Evolutionary conservation across 2,329 filamentous ascomycete species (phyloP), one percentile per base, ranked within the genome.

Genomic region (Penicillium psychrosexuale): DNA sequence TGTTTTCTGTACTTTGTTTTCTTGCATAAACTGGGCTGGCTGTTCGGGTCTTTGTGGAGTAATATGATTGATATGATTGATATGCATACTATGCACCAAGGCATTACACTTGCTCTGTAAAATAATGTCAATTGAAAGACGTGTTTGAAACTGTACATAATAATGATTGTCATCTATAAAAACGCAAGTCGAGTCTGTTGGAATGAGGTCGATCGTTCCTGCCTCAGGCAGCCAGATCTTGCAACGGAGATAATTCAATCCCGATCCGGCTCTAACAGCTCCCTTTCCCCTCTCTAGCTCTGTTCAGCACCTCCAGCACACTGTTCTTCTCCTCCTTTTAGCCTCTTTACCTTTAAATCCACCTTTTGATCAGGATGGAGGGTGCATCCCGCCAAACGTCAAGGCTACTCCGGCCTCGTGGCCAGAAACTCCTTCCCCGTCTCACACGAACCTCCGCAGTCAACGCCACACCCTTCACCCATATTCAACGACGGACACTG

Each of bases 351-450:
- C 40, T 37, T 17, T 48, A 43, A 22, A 28, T 39, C 15, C 43
- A 39, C 33, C 36, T 12, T n/a, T 37, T 55, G 27, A 11, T 39
- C 60, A 70, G 46, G 24, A 76, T 75, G 73, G 72, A 75, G 63
- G 65, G 69, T 53, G 65, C 67, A 58, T 69, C 69, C 57, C 69
- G 68, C 58, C 70, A 71, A 59, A 63, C 69, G 13, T 63, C 65
- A 54, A 68, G 69, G 61, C 66, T 74, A 34, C 61, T 75, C 47
- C 66, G 65, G 59, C 63, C 64, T 51, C 55, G 60, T 40, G 49
- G 54, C 47, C 55, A 64, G 38, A 63, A 51, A 56, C 45, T 65
- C 44, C 62, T 68, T 47, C 56, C 59, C 31, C 67, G 61, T 44
- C 59, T 66, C 50, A 55, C 61, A 49, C 50, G 55, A 58, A 51